A percentile compares a stretch with the other conserved stretches of the same genome.
Evolutionary conservation across 495 filamentous ascomycete genomes (phyloP).

Genomic region (Neurospora cerealis): DNA sequence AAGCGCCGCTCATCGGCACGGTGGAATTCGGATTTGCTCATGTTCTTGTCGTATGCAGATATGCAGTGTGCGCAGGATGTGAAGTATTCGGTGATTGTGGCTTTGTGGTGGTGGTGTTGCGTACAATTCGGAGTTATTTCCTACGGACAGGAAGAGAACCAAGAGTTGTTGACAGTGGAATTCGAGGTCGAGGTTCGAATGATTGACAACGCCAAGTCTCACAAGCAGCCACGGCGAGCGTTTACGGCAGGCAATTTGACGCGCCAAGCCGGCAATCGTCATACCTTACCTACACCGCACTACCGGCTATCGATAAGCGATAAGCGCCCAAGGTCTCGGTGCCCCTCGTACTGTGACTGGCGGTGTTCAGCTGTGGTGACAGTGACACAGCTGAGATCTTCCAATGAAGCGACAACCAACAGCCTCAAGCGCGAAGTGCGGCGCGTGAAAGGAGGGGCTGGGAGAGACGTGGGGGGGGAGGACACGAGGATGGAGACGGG

Average conservation of each 20-base stretch:
- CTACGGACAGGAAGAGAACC: neutral
- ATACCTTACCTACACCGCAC: neutral
- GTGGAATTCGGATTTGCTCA: slow-evolving; percentile 36
- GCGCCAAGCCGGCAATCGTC: neutral
- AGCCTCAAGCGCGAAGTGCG: neutral
- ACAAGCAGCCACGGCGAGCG: neutral
- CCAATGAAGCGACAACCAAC: neutral
- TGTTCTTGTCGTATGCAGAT: neutral
- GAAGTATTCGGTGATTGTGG: neutral
- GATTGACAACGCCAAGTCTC: neutral
- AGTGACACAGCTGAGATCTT: neutral
- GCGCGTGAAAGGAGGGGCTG: neutral
- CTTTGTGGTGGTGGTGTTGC: neutral
- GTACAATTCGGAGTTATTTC: neutral
- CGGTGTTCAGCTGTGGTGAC: neutral
- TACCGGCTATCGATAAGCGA: neutral
- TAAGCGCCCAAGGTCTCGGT: neutral
- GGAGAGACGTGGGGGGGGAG: neutral
- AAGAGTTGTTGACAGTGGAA: neutral
- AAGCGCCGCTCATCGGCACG: slow-evolving; percentile 66
- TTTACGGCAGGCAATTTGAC: neutral
- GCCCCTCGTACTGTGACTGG: neutral
- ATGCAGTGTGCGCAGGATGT: neutral
- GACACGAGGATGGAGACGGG: neutral
- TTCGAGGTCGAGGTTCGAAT: neutral